Evolutionary conservation across 1,284 basidiomycete genomes (phyloP).

Genomic region (Tilletia setariae): DNA sequence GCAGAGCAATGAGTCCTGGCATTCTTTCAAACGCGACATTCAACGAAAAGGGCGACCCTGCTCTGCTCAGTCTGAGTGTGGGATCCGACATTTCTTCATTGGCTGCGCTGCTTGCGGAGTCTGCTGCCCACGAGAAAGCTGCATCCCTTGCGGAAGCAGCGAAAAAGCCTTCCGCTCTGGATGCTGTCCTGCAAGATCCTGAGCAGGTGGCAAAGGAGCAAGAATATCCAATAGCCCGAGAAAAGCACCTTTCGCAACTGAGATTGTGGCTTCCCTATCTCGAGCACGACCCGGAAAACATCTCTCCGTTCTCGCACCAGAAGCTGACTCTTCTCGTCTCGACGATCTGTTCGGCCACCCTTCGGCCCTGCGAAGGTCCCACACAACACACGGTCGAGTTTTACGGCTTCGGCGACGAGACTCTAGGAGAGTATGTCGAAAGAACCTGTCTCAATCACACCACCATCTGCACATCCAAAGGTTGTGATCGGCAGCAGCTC

Average conservation of each 20-base stretch:
- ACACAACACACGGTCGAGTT: slow-evolving; percentile 72
- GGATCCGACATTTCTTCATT: neutral
- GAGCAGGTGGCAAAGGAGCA: slow-evolving; percentile 61
- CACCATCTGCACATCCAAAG: slow-evolving; percentile 70
- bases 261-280: slow-evolving; percentile 89
- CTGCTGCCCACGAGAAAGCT: neutral
- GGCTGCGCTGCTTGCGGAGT: neutral
- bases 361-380: slow-evolving; percentile 58
- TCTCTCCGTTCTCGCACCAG: slow-evolving; percentile 84
- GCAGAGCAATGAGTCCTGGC: slow-evolving; percentile 2
- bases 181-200: slow-evolving; percentile 19
- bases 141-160: neutral
- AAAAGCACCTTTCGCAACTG: slow-evolving; percentile 76
- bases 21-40: neutral
- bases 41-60: slow-evolving; percentile 1
- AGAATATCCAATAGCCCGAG: slow-evolving; percentile 67
- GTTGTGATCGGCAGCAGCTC: slow-evolving; percentile 74
- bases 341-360: slow-evolving; percentile 65
- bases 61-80: slow-evolving; percentile 3
- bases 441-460: slow-evolving; percentile 70
- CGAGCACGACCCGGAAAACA: slow-evolving; percentile 62
- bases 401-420: slow-evolving; percentile 87
- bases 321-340: slow-evolving; percentile 74
- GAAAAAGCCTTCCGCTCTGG: neutral
- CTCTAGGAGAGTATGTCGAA: slow-evolving; percentile 87